A percentile compares a stretch with the other conserved stretches of the same genome.
Evolutionary conservation across 306 rosid genomes (phyloP).

Genomic region (Clitoria ternatea): DNA sequence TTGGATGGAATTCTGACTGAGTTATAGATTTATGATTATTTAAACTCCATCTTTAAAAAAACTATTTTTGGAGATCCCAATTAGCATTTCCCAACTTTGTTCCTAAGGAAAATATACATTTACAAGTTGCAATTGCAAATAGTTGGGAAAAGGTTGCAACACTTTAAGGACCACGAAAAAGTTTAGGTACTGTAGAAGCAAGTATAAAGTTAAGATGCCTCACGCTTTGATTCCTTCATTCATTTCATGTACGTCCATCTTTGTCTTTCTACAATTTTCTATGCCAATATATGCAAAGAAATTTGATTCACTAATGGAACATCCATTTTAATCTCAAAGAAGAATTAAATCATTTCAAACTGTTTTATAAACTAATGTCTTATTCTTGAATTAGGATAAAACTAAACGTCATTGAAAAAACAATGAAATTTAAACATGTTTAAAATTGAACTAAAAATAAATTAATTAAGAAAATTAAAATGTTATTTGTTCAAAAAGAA

Average conservation of each 20-base stretch:
- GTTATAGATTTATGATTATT: too few relatives aligned
- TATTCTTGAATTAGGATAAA: too few relatives aligned
- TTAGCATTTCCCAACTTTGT: too few relatives aligned
- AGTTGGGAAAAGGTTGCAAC: slow-evolving; percentile 11
- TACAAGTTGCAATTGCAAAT: slow-evolving; percentile 5
- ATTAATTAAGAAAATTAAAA: background rate
- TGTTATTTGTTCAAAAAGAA: background rate
- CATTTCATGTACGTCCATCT: background rate
- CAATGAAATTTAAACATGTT: too few relatives aligned
- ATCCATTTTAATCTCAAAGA: background rate
- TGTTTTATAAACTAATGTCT: too few relatives aligned
- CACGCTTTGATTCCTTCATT: slow-evolving; percentile 13
- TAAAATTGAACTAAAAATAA: background rate
- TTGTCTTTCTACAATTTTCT: background rate
- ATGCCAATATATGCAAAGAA: background rate
- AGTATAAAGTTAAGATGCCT: slow-evolving; percentile 23
- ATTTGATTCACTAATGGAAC: background rate
- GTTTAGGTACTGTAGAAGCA: background rate
- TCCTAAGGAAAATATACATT: background rate
- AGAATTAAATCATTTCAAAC: too few relatives aligned
- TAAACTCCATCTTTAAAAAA: too few relatives aligned
- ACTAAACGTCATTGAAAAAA: too few relatives aligned
- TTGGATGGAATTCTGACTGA: too few relatives aligned
- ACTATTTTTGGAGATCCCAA: too few relatives aligned
- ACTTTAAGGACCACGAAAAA: slow-evolving; percentile 27